Evolutionary conservation across 2,329 filamentous ascomycete species (phyloP), one percentile per base, ranked within the genome.

Genomic region (Ophiocordyceps camponoti-saundersi): DNA sequence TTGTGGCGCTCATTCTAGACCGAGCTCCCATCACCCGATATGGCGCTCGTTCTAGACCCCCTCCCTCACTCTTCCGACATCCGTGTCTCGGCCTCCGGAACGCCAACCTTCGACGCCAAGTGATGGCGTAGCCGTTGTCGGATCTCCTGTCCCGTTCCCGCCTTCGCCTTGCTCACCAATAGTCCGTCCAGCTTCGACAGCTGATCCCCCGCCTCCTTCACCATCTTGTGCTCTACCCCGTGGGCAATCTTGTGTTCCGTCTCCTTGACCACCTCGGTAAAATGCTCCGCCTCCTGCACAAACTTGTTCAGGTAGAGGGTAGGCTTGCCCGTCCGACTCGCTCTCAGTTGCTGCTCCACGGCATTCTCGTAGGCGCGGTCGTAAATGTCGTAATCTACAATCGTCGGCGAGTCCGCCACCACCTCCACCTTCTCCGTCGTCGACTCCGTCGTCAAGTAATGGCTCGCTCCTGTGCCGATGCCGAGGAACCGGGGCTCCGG

Each of bases 321-420:
- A 15, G 68, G 65, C 46, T 61, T 60, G 43, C 64, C 57, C 16
- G 62, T 58, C 22, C 65, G 60, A 49, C 63, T 67, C 26, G 66
- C 56, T 53, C 63, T 66, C 55, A 95, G 90, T 16, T 81, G 75
- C 49, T 82, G 75, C 26, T 92, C 76, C 64, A 95, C 86, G 50
- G 84, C 77, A 20, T 59, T 58, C 57, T 85, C 79, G 59, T 94
- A 95, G 0, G 90, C 90, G 1, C 75, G 78, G 60, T 94, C 86
- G 61, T 95, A 95, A 48, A 96, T 82, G 57, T 92, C 80, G 55
- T 86, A 86, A 50, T 93, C 87, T 6, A 85, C 84, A 1, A 81
- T 82, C 0, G 82, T 82, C 3, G 90, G 90, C 1, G 85, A 93
- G 62, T 95, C 88, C 29, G 85, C 85, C 40, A 95, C 80, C 5